Conservation (phyloP, 495 filamentous ascomycete genomes). For the Articulospora tetracladia region DNA sequence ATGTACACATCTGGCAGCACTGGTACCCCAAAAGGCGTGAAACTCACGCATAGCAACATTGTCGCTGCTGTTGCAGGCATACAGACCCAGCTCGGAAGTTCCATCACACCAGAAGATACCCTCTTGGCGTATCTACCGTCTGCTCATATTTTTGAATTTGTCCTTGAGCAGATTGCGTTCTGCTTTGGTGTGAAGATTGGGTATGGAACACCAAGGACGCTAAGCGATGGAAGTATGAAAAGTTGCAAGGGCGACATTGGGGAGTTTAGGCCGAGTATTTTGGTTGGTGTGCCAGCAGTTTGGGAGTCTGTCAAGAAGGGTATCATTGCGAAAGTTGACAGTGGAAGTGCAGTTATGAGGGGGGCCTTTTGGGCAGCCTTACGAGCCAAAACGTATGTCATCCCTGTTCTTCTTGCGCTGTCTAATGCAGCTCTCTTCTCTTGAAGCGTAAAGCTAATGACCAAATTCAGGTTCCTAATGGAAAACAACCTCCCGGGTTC, state of each 20-base stretch:
- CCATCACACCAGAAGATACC: slow-evolving; percentile 79
- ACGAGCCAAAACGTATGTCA: slow-evolving; percentile 66
- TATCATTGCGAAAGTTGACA: slow-evolving; percentile 77
- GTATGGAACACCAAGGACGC: slow-evolving; percentile 85
- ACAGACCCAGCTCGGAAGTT: slow-evolving; percentile 74
- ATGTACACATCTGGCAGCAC: slow-evolving; percentile 99
- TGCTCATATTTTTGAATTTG: slow-evolving; percentile 93
- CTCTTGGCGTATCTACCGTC: slow-evolving; percentile 88
- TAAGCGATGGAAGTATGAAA: slow-evolving; percentile 80
- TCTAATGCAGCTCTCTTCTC: no score
- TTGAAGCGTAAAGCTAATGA: slow-evolving; percentile 1
- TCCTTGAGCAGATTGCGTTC: slow-evolving; percentile 86
- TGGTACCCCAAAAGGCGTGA: slow-evolving; percentile 91
- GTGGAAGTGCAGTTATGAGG: slow-evolving; percentile 62
- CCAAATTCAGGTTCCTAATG: slow-evolving; percentile 45
- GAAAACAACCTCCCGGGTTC: slow-evolving; percentile 67
- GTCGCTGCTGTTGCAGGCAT: slow-evolving; percentile 91
- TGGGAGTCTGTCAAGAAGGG: slow-evolving; percentile 99
- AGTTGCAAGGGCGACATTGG: slow-evolving; percentile 94
- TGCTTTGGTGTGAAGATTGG: slow-evolving; percentile 95
- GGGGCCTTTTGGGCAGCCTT: slow-evolving; percentile 86
- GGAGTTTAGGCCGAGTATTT: slow-evolving; percentile 84
- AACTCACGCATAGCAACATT: slow-evolving; percentile 81
- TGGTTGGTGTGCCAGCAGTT: slow-evolving; percentile 95
- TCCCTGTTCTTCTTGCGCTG: background rate